Percentiles rank a stretch among this genome's conserved stretches.
Conservation (phyloP, 1,284 basidiomycete species). For the Cerrena zonata region DNA sequence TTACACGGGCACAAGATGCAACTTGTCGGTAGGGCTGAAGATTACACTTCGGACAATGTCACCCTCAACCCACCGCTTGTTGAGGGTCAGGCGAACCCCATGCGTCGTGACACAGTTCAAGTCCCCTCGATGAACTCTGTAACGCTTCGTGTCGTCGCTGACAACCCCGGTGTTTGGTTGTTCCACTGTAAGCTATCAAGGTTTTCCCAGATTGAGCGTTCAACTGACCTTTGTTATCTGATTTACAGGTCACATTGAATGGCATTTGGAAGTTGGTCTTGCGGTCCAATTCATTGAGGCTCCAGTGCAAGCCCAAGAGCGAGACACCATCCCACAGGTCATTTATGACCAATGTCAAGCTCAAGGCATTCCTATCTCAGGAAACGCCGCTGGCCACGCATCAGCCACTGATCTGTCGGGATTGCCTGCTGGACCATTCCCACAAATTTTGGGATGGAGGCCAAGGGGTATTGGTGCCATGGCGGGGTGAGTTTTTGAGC, state of each 20-base stretch:
- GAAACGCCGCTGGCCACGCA: conserved; percentile 77
- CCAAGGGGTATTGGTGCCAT: conserved; percentile 79
- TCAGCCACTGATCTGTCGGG: conserved; percentile 65
- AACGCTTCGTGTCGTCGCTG: conserved; percentile 65
- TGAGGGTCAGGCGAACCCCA: conserved; percentile 76
- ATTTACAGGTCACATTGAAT: conserved; percentile 68
- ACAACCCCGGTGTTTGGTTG: conserved; percentile 83
- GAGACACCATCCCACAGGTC: conserved; percentile 41
- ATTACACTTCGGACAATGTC: conserved; percentile 76
- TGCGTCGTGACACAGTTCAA: conserved; percentile 76
- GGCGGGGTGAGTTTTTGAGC: conserved; percentile 47
- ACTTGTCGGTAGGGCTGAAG: conserved; percentile 65
- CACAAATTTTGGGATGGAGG: conserved; percentile 74
- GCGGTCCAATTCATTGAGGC: conserved; percentile 77
- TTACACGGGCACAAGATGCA: conserved; percentile 80
- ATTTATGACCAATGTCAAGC: conserved; percentile 70
- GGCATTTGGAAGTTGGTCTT: conserved; percentile 76
- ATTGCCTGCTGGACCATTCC: conserved; percentile 59
- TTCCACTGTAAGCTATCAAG: conserved; percentile 57
- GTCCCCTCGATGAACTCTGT: conserved; percentile 57
- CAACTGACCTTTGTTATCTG: not conserved
- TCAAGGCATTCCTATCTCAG: conserved; percentile 53
- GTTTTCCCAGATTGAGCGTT: not conserved
- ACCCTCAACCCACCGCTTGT: conserved; percentile 74
- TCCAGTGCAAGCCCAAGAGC: conserved; percentile 55